A percentile compares a stretch with the other conserved stretches of the same genome.
Conservation (phyloP, 257 asterid species). For the Gentiana macrophylla region DNA sequence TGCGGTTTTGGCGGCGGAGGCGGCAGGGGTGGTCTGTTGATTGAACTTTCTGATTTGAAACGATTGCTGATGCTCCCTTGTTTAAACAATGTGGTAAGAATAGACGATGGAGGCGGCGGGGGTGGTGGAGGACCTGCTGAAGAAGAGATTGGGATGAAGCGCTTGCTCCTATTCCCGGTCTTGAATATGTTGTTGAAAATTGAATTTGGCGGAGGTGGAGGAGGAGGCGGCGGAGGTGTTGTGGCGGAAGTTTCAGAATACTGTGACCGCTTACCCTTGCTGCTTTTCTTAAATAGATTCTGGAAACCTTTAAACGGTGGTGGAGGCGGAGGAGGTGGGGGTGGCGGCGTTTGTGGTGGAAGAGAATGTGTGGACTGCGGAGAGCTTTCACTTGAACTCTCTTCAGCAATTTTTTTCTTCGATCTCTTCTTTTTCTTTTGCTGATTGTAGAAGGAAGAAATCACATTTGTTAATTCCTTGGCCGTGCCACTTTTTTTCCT, state of each 20-base stretch:
- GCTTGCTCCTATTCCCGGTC: conserved; percentile 42
- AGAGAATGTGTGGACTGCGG: conserved; percentile 24
- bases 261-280: conserved; percentile 56
- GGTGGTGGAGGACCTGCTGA: conserved; percentile 51
- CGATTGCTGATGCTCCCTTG: conserved; percentile 51
- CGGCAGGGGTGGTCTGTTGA: conserved; percentile 23
- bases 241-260: conserved; percentile 30
- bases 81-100: conserved; percentile 50
- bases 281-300: conserved; percentile 53
- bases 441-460: conserved; percentile 54
- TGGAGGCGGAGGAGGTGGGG: conserved; percentile 60
- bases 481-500: conserved; percentile 54
- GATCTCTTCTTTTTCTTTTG: conserved; percentile 48
- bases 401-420: conserved; percentile 34
- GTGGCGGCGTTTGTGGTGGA: conserved; percentile 36
- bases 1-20: conserved; percentile 13
- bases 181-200: conserved; percentile 59
- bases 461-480: conserved; percentile 57
- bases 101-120: conserved; percentile 53
- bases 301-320: conserved; percentile 51
- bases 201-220: conserved; percentile 64
- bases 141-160: conserved; percentile 27
- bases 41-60: conserved; percentile 20
- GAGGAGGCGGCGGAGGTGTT: conserved; percentile 52
- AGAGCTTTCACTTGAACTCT: conserved; percentile 29